Evolutionary conservation across 192 early-diverging fungal genomes (phyloP).

Genomic region (Funneliformis mosseae): DNA sequence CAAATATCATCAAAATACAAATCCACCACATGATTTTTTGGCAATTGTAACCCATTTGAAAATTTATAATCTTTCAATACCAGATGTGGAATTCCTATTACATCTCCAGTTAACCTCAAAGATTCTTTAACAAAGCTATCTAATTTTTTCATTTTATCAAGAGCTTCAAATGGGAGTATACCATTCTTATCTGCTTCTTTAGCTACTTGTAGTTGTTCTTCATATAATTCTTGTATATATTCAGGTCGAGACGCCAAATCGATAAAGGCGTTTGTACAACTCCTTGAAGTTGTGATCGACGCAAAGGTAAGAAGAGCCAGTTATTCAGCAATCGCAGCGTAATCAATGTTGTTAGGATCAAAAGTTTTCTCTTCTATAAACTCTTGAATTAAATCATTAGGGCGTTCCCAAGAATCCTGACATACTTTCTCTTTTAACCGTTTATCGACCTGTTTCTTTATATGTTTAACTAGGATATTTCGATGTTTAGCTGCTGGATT

Average conservation of each 20-base stretch:
- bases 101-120: neutral
- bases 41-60: neutral
- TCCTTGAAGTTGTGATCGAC: neutral
- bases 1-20: too few species aligned
- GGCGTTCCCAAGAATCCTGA: neutral
- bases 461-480: neutral
- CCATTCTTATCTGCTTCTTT: neutral
- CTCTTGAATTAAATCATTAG: neutral
- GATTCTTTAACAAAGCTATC: neutral
- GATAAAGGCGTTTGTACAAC: neutral
- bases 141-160: neutral
- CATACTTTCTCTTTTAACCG: neutral
- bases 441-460: neutral
- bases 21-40: too few species aligned
- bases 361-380: neutral
- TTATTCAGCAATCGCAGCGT: neutral
- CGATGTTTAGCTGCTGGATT: neutral
- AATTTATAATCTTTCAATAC: neutral
- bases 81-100: neutral
- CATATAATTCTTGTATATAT: neutral
- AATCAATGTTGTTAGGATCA: neutral
- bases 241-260: neutral
- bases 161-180: neutral
- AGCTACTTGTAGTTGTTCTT: neutral
- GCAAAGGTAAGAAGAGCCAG: neutral